Percentiles rank a stretch among this genome's conserved stretches.
Conservation (phyloP, 2,329 filamentous ascomycete genomes). For the Shiraia bambusicola region DNA sequence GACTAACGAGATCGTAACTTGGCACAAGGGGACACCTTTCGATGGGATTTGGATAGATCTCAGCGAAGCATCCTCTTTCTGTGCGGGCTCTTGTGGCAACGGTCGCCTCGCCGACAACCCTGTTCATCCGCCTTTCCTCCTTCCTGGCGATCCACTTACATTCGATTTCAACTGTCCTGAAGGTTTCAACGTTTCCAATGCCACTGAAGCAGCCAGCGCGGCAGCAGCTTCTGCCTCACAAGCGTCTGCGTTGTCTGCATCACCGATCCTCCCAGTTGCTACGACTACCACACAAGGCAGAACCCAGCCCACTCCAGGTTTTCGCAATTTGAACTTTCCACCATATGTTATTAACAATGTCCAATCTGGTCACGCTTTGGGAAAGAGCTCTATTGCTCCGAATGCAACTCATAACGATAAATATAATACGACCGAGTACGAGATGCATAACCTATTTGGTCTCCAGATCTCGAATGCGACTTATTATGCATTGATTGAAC, state of each 20-base stretch:
- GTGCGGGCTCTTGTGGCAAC: constrained; percentile 68
- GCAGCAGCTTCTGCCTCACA: constrained; percentile 56
- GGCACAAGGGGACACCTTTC: constrained; percentile 53
- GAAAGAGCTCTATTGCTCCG: constrained; percentile 64
- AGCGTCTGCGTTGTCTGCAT: constrained; percentile 43
- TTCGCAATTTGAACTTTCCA: constrained; percentile 67
- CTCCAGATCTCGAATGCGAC: constrained; percentile 17
- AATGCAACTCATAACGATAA: constrained; percentile 74
- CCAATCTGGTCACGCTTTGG: constrained; percentile 67
- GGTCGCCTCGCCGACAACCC: constrained; percentile 64
- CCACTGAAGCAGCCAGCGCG: constrained; percentile 62
- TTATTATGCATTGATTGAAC: constrained; percentile 63
- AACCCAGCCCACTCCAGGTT: constrained; percentile 61
- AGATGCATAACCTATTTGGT: constrained; percentile 71
- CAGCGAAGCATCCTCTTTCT: constrained; percentile 61
- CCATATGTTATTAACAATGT: constrained; percentile 74
- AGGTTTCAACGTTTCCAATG: constrained; percentile 65
- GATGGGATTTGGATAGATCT: constrained; percentile 61
- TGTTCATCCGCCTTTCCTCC: constrained; percentile 62
- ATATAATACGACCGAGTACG: constrained; percentile 61
- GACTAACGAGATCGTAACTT: constrained; percentile 52
- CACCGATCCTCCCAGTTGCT: constrained; percentile 22
- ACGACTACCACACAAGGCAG: constrained; percentile 51
- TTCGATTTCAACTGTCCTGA: constrained; percentile 64
- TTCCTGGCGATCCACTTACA: constrained; percentile 64